Evolutionary conservation across 306 rosid genomes (phyloP), one percentile per base, ranked within the genome.

Genomic region (Nissolia schottii): DNA sequence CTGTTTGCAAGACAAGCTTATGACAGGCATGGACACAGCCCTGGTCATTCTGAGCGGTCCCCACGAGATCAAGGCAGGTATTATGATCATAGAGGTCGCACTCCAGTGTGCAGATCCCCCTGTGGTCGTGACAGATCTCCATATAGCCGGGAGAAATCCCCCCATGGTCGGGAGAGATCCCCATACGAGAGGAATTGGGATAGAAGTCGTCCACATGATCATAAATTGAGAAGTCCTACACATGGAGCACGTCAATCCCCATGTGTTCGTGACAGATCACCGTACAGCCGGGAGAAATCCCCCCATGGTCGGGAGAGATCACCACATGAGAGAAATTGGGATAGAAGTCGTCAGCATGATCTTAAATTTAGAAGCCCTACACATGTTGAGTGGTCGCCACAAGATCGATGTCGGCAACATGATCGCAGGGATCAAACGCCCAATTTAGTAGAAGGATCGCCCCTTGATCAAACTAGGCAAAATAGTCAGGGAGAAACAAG

Each of bases 11-110:
- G 96, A 71, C 82, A 79, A 58, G 85, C 75, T 69, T 86, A 80
- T 79, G 94, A 91, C 46, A 85, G 93, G 83, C 91, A 85, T 88
- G 98, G 87, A 16, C 85, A 85, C 70, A 91, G 96, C 77, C 98
- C 98, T 77, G 92, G 75, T 71, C 95, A 83, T 85, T 77, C 88
- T 76, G 99, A 94, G 64, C 70, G 92, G 67, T 94, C 98, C 69
- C 97, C 98, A 31, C 92, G 79, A 18, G 99, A 91, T 45, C 75
- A 89, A 73, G 64, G 74, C 37, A 84, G 90, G 68, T 83, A 82
- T 81, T 85, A 85, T 76, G 97, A 92, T 78, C 83, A 89, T 53
- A 85, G 87, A 64, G 97, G 86, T 50, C 78, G 86, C 22, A 87
- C 91, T 76, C 92, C 97, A 22, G 80, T 56, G 22, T 84, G 71